Percentiles rank a stretch among this genome's conserved stretches.
Evolutionary conservation across 768 basidiomycete species (phyloP).

Genomic region (Strobilomyces echinocephalus): DNA sequence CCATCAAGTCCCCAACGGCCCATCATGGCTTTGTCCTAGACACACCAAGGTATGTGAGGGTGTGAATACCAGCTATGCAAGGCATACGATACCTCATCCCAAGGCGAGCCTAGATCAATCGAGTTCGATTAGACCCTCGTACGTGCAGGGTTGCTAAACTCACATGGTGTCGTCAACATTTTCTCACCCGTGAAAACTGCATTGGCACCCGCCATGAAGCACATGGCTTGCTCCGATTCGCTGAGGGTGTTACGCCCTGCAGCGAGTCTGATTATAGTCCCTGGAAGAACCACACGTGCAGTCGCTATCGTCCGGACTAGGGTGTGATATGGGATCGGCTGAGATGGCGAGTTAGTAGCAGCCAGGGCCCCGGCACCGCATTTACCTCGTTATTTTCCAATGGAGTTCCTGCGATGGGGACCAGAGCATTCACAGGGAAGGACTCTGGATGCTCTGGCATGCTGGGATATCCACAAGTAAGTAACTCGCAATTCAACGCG

Average conservation of each 20-base stretch:
- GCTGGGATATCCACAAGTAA: constrained; percentile 36
- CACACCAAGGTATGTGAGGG: constrained; percentile 1
- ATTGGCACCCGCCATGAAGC: constrained; percentile 98
- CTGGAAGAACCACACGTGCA: constrained; percentile 85
- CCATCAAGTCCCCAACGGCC: constrained; percentile 86
- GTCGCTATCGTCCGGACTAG: constrained; percentile 94
- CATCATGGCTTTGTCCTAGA: constrained; percentile 91
- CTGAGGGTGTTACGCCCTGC: constrained; percentile 86
- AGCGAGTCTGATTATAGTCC: constrained; percentile 91
- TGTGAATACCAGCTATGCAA: neutral
- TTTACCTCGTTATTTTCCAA: constrained; percentile 83
- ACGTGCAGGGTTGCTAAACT: constrained; percentile 30
- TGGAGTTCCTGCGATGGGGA: constrained; percentile 93
- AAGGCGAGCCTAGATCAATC: constrained; percentile 64
- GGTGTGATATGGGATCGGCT: constrained; percentile 80
- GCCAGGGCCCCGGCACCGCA: neutral
- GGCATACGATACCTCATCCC: constrained; percentile 70
- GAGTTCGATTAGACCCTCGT: constrained; percentile 5
- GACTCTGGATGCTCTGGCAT: constrained; percentile 98
- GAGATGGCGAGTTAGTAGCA: constrained; percentile 12
- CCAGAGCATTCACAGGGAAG: constrained; percentile 96
- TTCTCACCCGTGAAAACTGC: constrained; percentile 98
- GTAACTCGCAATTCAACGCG: neutral
- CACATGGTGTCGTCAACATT: constrained; percentile 96
- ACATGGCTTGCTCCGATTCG: constrained; percentile 95